Evolutionary conservation across 371 early-diverging fungal genomes (phyloP).

Genomic region (Gilbertella persicaria): DNA sequence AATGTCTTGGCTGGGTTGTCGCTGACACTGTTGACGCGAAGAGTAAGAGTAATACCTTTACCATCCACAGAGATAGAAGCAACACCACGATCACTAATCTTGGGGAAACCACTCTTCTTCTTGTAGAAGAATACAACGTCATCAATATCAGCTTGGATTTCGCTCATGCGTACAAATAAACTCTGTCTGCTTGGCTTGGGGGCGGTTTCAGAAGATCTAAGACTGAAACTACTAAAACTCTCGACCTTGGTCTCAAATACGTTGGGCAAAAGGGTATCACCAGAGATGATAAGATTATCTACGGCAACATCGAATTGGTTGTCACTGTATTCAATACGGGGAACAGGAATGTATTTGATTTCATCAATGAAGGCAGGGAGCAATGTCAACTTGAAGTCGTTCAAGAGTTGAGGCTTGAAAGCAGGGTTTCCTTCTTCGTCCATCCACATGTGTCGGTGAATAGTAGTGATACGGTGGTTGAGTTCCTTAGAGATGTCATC

Average conservation of each 20-base stretch:
- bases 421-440: constrained; percentile 48
- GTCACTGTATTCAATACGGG: constrained; percentile 67
- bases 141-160: constrained; percentile 37
- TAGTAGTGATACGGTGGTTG: constrained; percentile 20
- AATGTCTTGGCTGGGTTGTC: constrained; percentile 33
- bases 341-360: constrained; percentile 63
- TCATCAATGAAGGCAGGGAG: constrained; percentile 59
- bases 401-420: constrained; percentile 62
- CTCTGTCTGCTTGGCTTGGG: constrained; percentile 49
- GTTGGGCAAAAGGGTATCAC: constrained; percentile 61
- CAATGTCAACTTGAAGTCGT: constrained; percentile 54
- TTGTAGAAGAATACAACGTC: constrained; percentile 61
- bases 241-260: constrained; percentile 52
- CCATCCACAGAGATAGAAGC: constrained; percentile 50
- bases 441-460: constrained; percentile 42
- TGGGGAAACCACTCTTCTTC: constrained; percentile 62
- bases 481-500: constrained; percentile 38
- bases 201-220: constrained; percentile 23
- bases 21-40: constrained; percentile 37
- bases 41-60: constrained; percentile 52
- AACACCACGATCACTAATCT: constrained; percentile 60
- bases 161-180: constrained; percentile 29
- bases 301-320: constrained; percentile 56
- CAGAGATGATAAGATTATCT: constrained; percentile 62
- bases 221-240: constrained; percentile 41